Percentiles rank a stretch among this genome's conserved stretches.
phyloP scores from a whole-genome alignment of 169 alveolate species.

The Miamiensis avidus region DNA sequence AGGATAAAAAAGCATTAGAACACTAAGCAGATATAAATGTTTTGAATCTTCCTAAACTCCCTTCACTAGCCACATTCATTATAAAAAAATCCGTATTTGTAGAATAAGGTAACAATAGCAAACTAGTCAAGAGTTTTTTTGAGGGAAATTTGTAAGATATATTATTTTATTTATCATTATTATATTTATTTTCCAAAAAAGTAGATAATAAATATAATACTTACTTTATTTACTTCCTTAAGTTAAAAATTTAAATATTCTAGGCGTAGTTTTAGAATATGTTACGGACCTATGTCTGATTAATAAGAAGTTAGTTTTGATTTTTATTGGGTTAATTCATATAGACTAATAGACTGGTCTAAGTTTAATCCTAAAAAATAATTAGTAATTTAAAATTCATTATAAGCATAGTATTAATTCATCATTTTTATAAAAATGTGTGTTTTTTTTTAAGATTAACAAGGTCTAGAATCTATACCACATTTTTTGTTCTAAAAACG shows the following conservation, averaged over 20 bases:
- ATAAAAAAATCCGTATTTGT: background rate
- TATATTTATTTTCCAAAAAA: too few species aligned
- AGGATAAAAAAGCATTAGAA: too few species aligned
- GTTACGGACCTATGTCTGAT: background rate
- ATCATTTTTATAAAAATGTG: background rate
- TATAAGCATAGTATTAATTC: too few species aligned
- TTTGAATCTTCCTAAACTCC: background rate
- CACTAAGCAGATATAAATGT: too few species aligned
- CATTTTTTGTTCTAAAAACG: background rate
- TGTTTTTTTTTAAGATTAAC: background rate
- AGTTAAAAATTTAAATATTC: too few species aligned
- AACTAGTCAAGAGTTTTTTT: background rate
- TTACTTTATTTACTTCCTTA: background rate
- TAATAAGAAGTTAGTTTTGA: background rate
- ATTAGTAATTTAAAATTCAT: background rate
- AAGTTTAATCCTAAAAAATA: background rate
- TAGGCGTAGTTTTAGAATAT: background rate
- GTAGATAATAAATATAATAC: too few species aligned
- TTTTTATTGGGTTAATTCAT: background rate
- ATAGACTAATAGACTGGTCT: background rate
- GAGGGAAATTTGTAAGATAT: background rate
- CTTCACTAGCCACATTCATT: background rate
- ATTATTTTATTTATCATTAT: too few species aligned
- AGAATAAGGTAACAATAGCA: background rate
- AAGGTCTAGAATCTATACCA: too few species aligned